A percentile compares a stretch with the other conserved stretches of the same genome.
phyloP scores from a whole-genome alignment of 2,329 filamentous ascomycete species.

The Microsporum audouinii region DNA sequence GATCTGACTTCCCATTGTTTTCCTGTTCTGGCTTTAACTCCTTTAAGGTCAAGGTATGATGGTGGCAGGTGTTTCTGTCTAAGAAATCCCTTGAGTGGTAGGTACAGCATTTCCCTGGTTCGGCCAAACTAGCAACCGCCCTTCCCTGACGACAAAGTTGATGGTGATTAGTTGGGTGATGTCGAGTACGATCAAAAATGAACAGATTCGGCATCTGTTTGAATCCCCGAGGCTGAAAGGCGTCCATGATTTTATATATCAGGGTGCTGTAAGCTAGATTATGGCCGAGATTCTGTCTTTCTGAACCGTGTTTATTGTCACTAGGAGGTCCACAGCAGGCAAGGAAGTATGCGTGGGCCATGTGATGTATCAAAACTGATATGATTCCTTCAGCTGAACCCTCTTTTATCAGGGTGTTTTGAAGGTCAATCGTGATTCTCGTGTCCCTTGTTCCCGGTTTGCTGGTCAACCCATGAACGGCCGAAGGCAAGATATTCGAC shows the following conservation, averaged over 20 bases:
- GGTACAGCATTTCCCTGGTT: not conserved
- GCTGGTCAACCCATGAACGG: conserved; percentile 8
- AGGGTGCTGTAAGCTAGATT: conserved; percentile 13
- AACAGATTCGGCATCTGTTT: conserved; percentile 4
- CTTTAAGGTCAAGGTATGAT: conserved; percentile 9
- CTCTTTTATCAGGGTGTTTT: not conserved
- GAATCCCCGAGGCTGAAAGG: not conserved
- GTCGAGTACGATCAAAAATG: not conserved
- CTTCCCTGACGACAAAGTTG: not conserved
- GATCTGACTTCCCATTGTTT: not conserved
- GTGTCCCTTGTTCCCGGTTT: conserved; percentile 8
- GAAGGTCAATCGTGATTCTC: conserved; percentile 11
- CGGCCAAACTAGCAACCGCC: not conserved
- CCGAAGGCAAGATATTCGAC: not conserved
- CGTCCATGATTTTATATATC: conserved; percentile 9
- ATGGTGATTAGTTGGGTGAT: not conserved
- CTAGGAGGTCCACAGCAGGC: conserved; percentile 13
- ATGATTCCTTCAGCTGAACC: not conserved
- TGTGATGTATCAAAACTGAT: conserved; percentile 14
- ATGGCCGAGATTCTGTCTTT: conserved; percentile 11
- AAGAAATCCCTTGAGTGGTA: not conserved
- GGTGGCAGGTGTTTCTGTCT: conserved; percentile 4
- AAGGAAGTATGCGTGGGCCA: conserved; percentile 16
- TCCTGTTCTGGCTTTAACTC: conserved; percentile 7
- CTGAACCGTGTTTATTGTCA: not conserved